Percentiles rank a stretch among this genome's conserved stretches.
Evolutionary conservation across 257 asterid species (phyloP).

Genomic region (Perilla frutescens): DNA sequence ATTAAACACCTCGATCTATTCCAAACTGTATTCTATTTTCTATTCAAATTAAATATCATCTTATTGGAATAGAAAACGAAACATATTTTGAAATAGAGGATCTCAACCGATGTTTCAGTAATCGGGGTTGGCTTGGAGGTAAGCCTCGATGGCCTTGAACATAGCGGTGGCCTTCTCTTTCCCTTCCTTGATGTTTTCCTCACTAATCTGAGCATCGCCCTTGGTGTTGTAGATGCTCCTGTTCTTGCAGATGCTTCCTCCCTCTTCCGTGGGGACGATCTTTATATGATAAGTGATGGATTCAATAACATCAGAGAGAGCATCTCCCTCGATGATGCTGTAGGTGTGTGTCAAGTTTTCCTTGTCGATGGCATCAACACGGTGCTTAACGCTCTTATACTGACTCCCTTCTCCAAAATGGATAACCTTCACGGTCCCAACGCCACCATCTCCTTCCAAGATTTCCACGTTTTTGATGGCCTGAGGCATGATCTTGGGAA

Average conservation of each 20-base stretch:
- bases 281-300: slow-evolving; percentile 38
- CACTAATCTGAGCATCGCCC: slow-evolving; percentile 38
- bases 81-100: too few species aligned
- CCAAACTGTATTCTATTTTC: too few species aligned
- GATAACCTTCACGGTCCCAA: slow-evolving; percentile 40
- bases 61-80: too few species aligned
- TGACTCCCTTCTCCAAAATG: slow-evolving; percentile 44
- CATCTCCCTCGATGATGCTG: slow-evolving; percentile 49
- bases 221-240: slow-evolving; percentile 40
- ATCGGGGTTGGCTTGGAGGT: slow-evolving; percentile 40
- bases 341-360: slow-evolving; percentile 39
- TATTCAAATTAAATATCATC: too few species aligned
- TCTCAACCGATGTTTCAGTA: neutral
- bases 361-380: slow-evolving; percentile 39
- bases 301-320: slow-evolving; percentile 35
- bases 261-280: slow-evolving; percentile 39
- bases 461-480: slow-evolving; percentile 37
- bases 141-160: slow-evolving; percentile 45
- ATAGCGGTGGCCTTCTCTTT: slow-evolving; percentile 33
- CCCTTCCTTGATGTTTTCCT: slow-evolving; percentile 47
- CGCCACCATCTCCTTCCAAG: slow-evolving; percentile 48
- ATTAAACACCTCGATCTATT: too few species aligned
- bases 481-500: slow-evolving; percentile 45
- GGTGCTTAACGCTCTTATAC: slow-evolving; percentile 44
- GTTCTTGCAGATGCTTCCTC: slow-evolving; percentile 43